A percentile compares a stretch with the other conserved stretches of the same genome.
Conservation (phyloP, 257 asterid genomes). For the Linderniella brevidens region DNA sequence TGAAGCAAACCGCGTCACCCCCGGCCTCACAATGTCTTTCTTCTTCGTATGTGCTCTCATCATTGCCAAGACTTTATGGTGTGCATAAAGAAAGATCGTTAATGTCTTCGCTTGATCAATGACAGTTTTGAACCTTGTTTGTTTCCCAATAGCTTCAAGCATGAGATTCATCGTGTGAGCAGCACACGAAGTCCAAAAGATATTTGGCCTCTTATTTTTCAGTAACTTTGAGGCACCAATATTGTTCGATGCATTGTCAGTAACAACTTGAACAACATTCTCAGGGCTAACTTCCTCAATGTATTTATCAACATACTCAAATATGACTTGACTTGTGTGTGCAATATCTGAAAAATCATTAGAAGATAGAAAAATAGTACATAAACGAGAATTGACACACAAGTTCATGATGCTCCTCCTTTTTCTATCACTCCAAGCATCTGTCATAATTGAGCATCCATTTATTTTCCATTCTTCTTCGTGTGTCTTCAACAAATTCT, state of each 20-base stretch:
- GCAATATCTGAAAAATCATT: neutral
- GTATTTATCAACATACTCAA: conserved; percentile 2
- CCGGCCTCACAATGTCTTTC: neutral
- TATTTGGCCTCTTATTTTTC: neutral
- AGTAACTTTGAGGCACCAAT: neutral
- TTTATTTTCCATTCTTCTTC: conserved; percentile 10
- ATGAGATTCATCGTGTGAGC: conserved; percentile 3
- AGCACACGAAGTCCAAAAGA: conserved; percentile 5
- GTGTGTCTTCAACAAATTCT: neutral
- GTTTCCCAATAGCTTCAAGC: neutral
- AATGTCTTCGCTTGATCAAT: conserved; percentile 1
- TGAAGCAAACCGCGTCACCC: neutral
- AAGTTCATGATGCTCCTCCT: conserved; percentile 7
- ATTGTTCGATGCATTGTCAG: conserved; percentile 7
- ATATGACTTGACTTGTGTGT: neutral
- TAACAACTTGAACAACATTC: conserved; percentile 8
- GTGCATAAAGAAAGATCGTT: neutral
- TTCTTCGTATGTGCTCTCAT: neutral
- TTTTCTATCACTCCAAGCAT: conserved; percentile 6
- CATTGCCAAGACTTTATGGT: neutral
- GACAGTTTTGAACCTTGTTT: neutral
- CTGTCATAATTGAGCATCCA: conserved; percentile 9
- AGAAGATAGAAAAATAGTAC: conserved; percentile 4
- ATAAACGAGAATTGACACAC: neutral
- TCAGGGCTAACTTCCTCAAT: conserved; percentile 2